Evolutionary conservation across 345 rosid genomes (phyloP), one percentile per base, ranked within the genome.

Genomic region (Rubroshorea leprosula): DNA sequence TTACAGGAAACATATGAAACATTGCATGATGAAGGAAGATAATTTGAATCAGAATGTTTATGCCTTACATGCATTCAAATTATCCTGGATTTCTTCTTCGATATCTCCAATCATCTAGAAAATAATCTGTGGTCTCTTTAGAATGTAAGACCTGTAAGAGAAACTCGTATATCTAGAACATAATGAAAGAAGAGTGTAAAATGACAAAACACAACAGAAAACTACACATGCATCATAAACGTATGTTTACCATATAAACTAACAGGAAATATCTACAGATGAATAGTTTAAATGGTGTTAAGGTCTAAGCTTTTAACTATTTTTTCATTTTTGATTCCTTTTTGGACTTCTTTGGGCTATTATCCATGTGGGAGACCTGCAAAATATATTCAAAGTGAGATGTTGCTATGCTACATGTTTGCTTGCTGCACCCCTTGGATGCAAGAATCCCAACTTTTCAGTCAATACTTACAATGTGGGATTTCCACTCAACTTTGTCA

Each of bases 401-500:
- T 16, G 35, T 15, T 46, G 23, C 27, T 18, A 1, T 22, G 21
- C 14, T 6, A 24, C 17, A 39, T 17, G 13, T 4, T 41, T 21
- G 4, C n/a, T 6, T 8, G 5, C 19, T 31, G 0, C 5, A n/a
- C n/a, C n/a, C n/a, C n/a, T n/a, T 35, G 17, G 6, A 3, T 19
- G 38, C 29, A 45, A 49, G 47, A 18, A 35, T 35, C 5, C 25
- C 60, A 58, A 26, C 19, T 22, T 39, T 24, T 50, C 26, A 44
- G 39, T 58, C 54, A 18, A 8, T 10, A 69, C 97, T 81, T 77
- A 90, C 95, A 59, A 84, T 75, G 55, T 77, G 71, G 44, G 99
- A 84, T 65, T 81, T 92, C 96, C 97, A 86, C 68, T 80, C 87
- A 23, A 63, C 52, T 58, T 76, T 78, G 38, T 73, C 73, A 14